Conservation (phyloP, 2,329 filamentous ascomycete genomes). For the Zasmidium cellare region DNA sequence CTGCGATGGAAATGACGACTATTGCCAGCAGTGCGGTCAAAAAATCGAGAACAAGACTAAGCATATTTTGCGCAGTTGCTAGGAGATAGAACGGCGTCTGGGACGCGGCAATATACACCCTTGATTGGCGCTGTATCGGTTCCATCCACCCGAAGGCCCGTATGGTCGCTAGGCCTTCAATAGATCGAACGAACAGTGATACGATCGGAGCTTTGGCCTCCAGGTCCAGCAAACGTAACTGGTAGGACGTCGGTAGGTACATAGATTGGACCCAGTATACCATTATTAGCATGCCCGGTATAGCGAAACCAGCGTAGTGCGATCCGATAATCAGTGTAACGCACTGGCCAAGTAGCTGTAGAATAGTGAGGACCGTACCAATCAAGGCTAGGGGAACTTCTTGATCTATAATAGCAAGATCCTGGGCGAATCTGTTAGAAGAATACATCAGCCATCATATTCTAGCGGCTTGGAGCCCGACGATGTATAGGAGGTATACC, state of each 20-base stretch:
- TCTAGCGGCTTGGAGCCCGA: no score
- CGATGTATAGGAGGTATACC: no score
- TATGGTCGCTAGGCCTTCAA: constrained; percentile 46
- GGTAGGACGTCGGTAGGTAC: constrained; percentile 51
- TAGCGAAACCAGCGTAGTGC: constrained; percentile 41
- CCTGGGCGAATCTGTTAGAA: no score
- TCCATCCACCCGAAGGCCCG: constrained; percentile 52
- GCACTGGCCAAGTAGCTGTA: no score
- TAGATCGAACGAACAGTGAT: constrained; percentile 44
- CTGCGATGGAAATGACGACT: background rate
- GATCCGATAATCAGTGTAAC: no score
- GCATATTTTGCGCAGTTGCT: constrained; percentile 47
- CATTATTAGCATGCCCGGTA: constrained; percentile 33
- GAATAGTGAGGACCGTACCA: no score
- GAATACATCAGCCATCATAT: no score
- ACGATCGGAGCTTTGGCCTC: constrained; percentile 54
- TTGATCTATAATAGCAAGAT: no score
- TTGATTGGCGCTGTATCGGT: constrained; percentile 40
- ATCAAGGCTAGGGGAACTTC: no score
- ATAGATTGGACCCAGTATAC: constrained; percentile 46
- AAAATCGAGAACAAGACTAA: constrained; percentile 43
- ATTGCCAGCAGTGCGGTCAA: background rate
- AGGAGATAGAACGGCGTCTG: constrained; percentile 49
- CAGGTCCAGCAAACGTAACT: constrained; percentile 54
- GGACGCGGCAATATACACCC: constrained; percentile 39